Base-by-base conservation (phyloP, 1,284 basidiomycete genomes). In the Cryptococcus jaspeensis region DNA sequence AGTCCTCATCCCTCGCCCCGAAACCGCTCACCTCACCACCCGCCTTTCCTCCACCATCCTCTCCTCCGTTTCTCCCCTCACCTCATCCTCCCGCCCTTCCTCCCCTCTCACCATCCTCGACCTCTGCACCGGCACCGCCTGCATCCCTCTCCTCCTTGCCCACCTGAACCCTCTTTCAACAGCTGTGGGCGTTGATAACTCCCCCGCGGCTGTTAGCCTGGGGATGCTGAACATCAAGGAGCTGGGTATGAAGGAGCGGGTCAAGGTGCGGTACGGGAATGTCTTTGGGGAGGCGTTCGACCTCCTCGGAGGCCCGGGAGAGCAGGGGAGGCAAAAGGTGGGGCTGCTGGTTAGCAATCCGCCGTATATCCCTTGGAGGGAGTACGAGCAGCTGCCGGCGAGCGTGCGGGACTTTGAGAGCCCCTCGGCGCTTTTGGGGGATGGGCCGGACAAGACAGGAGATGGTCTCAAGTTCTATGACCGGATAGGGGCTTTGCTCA, bases 311-410 rank as follows among this genome's bases (percentile, higher is more conserved):
- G 48, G 40, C 18, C 32, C 32, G 18, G 37, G 48, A 28, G 16
- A 7, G n/a, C 37, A 51, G 9, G 40, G 8, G n/a, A 16, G 25
- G 35, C 53, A 56, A n/a, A 57, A 61, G 3, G 87, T 87, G 73
- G 86, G 93, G 75, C 75, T 96, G 56, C 78, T 97, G 64, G 90
- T 91, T 6, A 86, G 89, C 12, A 97, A 96, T 75, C 93, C 93
- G n/a, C 93, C 93, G 6, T 96, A 96, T 77, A 90, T 97, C 65
- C 81, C 90, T 22, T 80, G 72, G 53, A 59, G 73, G 36, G 87
- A 89, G 56, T 94, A 87, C 71, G 77, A 83, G 42, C 58, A 70
- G 15, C 82, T 95, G 23, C 83, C 87, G 4, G 59, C 70, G 18
- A 87, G 85, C 39, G 92, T 97, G 46, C 83, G 79, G 46, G 80